Base-by-base conservation (phyloP, 768 basidiomycete species). In the Pisolithus albus region DNA sequence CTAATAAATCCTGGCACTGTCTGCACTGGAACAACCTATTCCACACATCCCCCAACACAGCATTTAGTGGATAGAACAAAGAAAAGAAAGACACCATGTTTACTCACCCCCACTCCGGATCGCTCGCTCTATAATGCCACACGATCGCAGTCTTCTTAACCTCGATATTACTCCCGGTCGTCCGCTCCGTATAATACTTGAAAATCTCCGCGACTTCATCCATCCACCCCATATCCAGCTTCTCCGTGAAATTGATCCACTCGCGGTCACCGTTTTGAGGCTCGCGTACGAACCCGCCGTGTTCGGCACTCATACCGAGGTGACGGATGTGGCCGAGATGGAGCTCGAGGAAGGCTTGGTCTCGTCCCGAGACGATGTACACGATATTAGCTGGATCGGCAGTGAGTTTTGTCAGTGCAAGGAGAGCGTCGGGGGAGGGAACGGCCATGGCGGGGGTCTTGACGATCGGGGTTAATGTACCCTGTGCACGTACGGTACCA, bases 211-310 rank as follows among this genome's bases (percentile, higher is more conserved):
- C 81, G 28, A 96, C 95, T 72, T 99, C 95, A 48, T 70, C 74
- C 88, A 95, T 92, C 95, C 95, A 99, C 57, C 81, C 81, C 95
- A 98, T 98, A 71, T 99, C 94, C 63, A 99, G 67, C 55, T 76
- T 79, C 67, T 84, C 81, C n/a, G 94, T 96, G 64, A 96, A 88
- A 64, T 92, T 93, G 55, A 73, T 75, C 91, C 95, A 99, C 55
- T 78, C 72, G 26, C 52, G 63, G 43, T 68, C 67, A 2, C 62
- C 49, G 5, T 55, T 69, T 32, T 83, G 85, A 0, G 88, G 88
- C 55, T 80, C 81, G 40, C 85, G 80, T 46, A 97, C 79, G 74
- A 97, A 98, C 23, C 86, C 88, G 10, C 95, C 95, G 64, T 99
- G 95, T 70, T 99, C 95, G 19, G 95, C 95, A 18, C 84, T 88